These are phyloP conservation scores for Tilletia walkeri DNA, from an alignment of 1,284 basidiomycete genomes.

Conservation along the genomic window DNA sequence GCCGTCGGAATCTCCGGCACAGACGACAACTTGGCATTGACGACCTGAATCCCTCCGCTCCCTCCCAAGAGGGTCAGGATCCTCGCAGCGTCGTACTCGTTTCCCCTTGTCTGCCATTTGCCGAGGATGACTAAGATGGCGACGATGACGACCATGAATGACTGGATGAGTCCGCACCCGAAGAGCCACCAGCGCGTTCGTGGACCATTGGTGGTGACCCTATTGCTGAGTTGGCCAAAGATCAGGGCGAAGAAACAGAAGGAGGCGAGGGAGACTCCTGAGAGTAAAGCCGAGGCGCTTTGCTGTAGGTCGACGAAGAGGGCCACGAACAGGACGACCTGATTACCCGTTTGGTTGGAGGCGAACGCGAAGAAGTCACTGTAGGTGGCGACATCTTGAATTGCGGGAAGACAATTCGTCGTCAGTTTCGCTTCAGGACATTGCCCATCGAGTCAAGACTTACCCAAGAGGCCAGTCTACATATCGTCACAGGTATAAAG, in stretches of 20 bases:
- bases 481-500: not conserved
- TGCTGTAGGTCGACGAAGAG: not conserved
- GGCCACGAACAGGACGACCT: not conserved
- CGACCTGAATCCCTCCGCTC: conserved; percentile 4
- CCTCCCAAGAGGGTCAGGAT: conserved; percentile 4
- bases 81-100: not conserved
- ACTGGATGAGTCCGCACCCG: not conserved
- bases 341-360: conserved; percentile 7
- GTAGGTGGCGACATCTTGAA: conserved; percentile 12
- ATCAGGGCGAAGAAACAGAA: conserved; percentile 8
- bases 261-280: conserved; percentile 8
- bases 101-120: not conserved
- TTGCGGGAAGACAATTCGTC: not conserved
- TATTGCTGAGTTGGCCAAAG: conserved; percentile 7
- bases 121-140: not conserved
- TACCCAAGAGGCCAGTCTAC: conserved; percentile 10
- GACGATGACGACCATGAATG: not conserved
- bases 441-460: not conserved
- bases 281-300: not conserved
- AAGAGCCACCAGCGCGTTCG: conserved; percentile 16
- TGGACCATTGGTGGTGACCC: not conserved
- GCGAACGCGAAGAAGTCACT: conserved; percentile 8
- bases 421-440: not conserved
- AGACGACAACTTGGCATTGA: not conserved
- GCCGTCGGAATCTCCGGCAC: conserved; percentile 10